Evolutionary conservation across 371 early-diverging fungal species (phyloP), one percentile per base, ranked within the genome.

Genomic region (Lichtheimia corymbifera): DNA sequence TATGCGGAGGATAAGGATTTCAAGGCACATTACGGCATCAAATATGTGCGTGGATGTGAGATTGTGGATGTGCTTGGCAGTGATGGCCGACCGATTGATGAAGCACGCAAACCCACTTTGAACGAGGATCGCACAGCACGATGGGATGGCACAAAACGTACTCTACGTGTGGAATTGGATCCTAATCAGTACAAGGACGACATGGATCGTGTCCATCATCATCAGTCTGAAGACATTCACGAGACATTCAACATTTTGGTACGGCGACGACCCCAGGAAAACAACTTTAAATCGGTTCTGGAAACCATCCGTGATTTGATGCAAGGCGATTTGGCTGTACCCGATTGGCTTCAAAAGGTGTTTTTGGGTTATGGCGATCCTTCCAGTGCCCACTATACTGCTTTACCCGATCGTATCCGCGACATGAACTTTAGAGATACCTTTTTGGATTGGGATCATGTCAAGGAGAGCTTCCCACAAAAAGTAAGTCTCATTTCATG

Each of bases 331-430:
- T 61, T 84, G 3, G 83, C 83, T 22, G 87, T 97, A 0, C 99
- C 99, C 6, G 87, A 86, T 5, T 98, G 98, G 98, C 72, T 98
- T 22, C 84, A 89, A 22, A 84, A 92, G 49, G 87, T 92, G 4
- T 87, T 97, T 45, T 76, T 98, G 43, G 98, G 98, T 27, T 98
- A 97, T 66, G 97, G 97, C 42, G 92, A 96, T 66, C 94, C 96
- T 6, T 74, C 77, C 30, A 83, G 88, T 52, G 92, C 91, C 1
- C 81, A 88, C 27, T 93, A 88, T 49, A 74, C 75, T 7, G 76
- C 84, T 20, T 71, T 93, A 65, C 72, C 79, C 47, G 73, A 84
- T 25, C 73, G 70, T 13, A 61, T 83, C 1, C 71, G 65, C 15
- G 70, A 75, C 18, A 76, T 96, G 41, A 83, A 93, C 53, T 88